Conservation (phyloP, 768 basidiomycete genomes). For the Boletus reticuloceps region DNA sequence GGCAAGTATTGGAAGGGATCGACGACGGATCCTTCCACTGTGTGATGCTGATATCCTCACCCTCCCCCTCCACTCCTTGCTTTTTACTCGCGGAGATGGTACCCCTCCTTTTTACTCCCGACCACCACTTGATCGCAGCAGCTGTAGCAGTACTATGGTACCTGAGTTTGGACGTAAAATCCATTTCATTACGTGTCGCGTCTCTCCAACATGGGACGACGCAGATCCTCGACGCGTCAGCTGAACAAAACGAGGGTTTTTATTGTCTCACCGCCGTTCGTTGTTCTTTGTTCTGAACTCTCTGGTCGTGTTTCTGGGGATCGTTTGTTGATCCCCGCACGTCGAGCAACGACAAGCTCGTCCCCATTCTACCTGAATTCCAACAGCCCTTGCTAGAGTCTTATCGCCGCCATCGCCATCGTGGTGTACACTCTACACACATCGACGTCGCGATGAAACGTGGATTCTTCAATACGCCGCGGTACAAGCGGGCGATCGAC, state of each 20-base stretch:
- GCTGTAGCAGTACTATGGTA: constrained; percentile 20
- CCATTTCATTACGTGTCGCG: background rate
- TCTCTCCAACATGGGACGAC: too few relatives aligned
- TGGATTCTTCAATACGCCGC: constrained; percentile 15
- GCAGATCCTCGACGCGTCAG: too few relatives aligned
- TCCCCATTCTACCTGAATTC: too few relatives aligned
- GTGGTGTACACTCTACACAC: background rate
- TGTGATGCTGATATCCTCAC: too few relatives aligned
- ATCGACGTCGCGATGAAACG: constrained; percentile 17
- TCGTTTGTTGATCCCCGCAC: too few relatives aligned
- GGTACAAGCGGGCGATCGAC: constrained; percentile 9
- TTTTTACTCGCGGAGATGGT: background rate
- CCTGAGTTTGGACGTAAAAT: constrained; percentile 16
- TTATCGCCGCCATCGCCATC: background rate
- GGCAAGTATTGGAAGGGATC: constrained; percentile 74
- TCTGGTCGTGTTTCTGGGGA: too few relatives aligned
- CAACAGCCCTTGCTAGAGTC: background rate
- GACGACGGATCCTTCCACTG: background rate
- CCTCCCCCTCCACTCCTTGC: constrained; percentile 10
- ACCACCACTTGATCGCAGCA: constrained; percentile 4
- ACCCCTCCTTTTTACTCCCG: background rate
- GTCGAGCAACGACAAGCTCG: too few relatives aligned
- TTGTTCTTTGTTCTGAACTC: too few relatives aligned
- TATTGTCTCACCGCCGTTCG: too few relatives aligned
- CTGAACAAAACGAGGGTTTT: too few relatives aligned